Evolutionary conservation across 495 filamentous ascomycete genomes (phyloP), one percentile per base, ranked within the genome.

Genomic region (Podospora didyma): DNA sequence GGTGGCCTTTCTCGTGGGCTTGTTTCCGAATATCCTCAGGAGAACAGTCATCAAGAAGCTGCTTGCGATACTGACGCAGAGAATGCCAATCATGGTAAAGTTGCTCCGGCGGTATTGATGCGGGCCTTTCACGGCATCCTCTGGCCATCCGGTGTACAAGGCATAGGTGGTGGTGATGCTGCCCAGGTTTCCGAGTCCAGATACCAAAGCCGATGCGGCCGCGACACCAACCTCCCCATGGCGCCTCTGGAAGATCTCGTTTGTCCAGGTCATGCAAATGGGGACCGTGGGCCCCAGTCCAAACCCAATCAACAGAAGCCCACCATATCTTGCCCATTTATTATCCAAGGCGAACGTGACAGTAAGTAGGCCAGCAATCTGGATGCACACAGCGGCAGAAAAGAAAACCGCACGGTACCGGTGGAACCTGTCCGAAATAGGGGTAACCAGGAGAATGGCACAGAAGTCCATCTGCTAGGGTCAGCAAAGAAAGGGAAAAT

Each of bases 191-290:
- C 91, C 91, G 46, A 91, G 79, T 0, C 91, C 91, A 0, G 88
- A 92, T 12, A 96, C 91, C 3, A 95, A 75, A 2, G 91, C 92
- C 1, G 87, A 85, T 1, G 91, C 90, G 41, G 91, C 88, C n/a
- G 91, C 91, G 3, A 96, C 92, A 51, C 91, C 91, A 34, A 96
- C 89, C 71, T 96, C 91, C 28, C 92, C 88, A 63, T 96, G 90
- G 3, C 91, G 86, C 19, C 78, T 83, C 69, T 96, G 91, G 77
- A 96, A 96, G 56, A 95, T 88, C 69, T 95, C 89, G 57, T 82
- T 88, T 7, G 91, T 91, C 91, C 91, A 96, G 54, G 90, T 86
- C 90, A 96, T 96, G 65, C 86, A 90, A 67, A 90, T 90, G 41
- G 91, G 91, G 2, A 96, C 91, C 2, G 91, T 96, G 12, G 91